phyloP scores from a whole-genome alignment of 2,329 filamentous ascomycete species.

The Penicillium sp. region DNA sequence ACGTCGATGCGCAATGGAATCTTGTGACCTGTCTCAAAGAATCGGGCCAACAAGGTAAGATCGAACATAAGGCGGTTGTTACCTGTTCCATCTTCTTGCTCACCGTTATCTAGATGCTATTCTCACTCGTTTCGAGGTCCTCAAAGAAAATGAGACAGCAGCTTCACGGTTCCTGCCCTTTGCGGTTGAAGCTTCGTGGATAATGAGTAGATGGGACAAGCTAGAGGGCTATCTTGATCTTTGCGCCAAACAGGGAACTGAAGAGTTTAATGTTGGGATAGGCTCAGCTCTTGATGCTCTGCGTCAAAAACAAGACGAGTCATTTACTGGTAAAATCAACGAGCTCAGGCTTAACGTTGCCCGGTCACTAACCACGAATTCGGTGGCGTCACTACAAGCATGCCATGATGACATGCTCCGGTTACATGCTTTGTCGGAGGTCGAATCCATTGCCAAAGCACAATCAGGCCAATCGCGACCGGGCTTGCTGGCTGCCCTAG shows the following conservation, averaged over 20 bases:
- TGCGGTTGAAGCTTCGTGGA: constrained; percentile 89
- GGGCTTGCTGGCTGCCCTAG: constrained; percentile 54
- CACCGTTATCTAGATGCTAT: constrained; percentile 62
- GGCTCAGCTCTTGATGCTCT: constrained; percentile 65
- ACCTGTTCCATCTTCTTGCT: background rate
- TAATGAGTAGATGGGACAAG: constrained; percentile 75
- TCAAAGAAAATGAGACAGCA: constrained; percentile 53
- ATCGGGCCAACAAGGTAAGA: constrained; percentile 84
- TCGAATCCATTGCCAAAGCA: constrained; percentile 69
- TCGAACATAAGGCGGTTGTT: background rate
- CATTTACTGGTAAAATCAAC: constrained; percentile 58
- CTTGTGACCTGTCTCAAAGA: constrained; percentile 86
- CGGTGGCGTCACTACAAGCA: constrained; percentile 75
- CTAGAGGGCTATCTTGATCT: constrained; percentile 63
- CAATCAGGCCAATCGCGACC: constrained; percentile 28
- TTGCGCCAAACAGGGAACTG: constrained; percentile 36
- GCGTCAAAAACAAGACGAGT: constrained; percentile 48
- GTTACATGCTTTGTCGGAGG: constrained; percentile 81
- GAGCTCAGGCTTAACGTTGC: constrained; percentile 68
- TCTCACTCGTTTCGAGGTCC: constrained; percentile 79
- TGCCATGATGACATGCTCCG: constrained; percentile 83
- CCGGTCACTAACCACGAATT: constrained; percentile 69
- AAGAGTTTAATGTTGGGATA: constrained; percentile 80
- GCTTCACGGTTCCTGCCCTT: constrained; percentile 71
- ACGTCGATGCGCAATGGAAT: constrained; percentile 75